Percentiles rank a stretch among this genome's conserved stretches.
Evolutionary conservation across 2,329 filamentous ascomycete species (phyloP).

Genomic region (Polytolypa hystricis): DNA sequence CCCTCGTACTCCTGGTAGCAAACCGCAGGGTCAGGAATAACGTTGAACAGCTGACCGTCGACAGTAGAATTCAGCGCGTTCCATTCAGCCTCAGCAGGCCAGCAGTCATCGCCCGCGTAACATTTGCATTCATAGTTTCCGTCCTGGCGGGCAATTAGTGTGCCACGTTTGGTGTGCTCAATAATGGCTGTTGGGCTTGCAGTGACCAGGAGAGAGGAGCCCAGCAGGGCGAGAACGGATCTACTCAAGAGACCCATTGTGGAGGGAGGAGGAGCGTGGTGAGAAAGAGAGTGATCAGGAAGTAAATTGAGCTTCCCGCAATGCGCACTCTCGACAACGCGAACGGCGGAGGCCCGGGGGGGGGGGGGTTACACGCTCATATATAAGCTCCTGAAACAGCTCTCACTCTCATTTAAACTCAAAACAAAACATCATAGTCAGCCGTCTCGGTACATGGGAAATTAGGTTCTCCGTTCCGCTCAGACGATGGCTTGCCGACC

Average conservation of each 20-base stretch:
- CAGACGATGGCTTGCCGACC: too few species aligned
- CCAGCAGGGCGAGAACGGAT: neutral
- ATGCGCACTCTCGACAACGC: too few species aligned
- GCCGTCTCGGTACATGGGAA: too few species aligned
- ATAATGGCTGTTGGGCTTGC: neutral
- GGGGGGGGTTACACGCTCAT: too few species aligned
- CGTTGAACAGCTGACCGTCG: conserved; percentile 30
- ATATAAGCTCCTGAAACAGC: too few species aligned
- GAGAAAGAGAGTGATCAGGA: too few species aligned
- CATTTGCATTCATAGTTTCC: conserved; percentile 17
- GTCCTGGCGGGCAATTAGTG: neutral
- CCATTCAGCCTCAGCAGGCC: conserved; percentile 41
- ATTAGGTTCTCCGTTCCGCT: too few species aligned
- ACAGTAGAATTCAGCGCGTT: conserved; percentile 40
- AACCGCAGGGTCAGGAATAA: conserved; percentile 1
- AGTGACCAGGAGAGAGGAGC: neutral
- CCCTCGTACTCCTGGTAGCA: conserved; percentile 1
- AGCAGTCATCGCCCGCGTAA: conserved; percentile 44
- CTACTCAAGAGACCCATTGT: neutral
- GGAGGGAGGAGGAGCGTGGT: neutral
- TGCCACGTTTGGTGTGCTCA: neutral
- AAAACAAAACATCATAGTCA: too few species aligned
- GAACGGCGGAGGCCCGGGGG: too few species aligned
- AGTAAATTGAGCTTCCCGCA: too few species aligned
- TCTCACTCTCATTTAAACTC: too few species aligned